Base-by-base conservation (phyloP, 2,329 filamentous ascomycete genomes). In the Thielaviopsis punctulata region DNA sequence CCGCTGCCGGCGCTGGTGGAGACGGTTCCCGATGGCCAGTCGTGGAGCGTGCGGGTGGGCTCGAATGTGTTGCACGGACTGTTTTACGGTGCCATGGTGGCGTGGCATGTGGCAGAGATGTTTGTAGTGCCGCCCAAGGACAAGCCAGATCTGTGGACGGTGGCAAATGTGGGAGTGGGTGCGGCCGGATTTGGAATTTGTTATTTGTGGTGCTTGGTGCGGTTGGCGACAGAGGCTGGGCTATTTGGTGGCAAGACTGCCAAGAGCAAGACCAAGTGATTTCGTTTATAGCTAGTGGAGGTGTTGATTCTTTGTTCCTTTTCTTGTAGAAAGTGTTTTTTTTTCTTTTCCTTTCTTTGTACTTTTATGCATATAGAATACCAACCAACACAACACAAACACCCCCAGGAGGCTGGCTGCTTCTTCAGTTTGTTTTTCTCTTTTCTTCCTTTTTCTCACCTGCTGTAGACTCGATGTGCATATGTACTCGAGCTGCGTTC, bases 101-200 rank as follows among this genome's bases (percentile, higher is more conserved):
- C 66, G 13, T 95, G 92, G 87, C 92, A 98, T 64, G 65, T 86
- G 12, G 68, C 79, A 0, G 86, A 95, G 59, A 75, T 75, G 1
- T 79, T 80, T 55, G 67, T 88, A 1, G 56, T 65, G 9, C 80
- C 89, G 13, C 89, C 90, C 4, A 59, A 69, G 0, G 73, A 75
- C 54, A 95, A 94, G 66, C 92, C 92, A 0, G 92, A 98, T 68
- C 69, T 98, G 1, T 98, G 90, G 90, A 82, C 93, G 2, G 89
- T 98, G 2, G 75, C 80, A 12, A 98, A 98, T 61, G 88, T 92
- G 8, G 79, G 87, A 18, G 67, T 96, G 21, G 92, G 92, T 7
- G 86, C 86, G 21, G 81, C 77, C 3, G 92, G 87, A 0, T 98
- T 96, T 63, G 77, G 77, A 0, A 68, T 94, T 30, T 93, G 88